Evolutionary conservation across 345 rosid genomes (phyloP).

Genomic region (Noccaea bulbosa): DNA sequence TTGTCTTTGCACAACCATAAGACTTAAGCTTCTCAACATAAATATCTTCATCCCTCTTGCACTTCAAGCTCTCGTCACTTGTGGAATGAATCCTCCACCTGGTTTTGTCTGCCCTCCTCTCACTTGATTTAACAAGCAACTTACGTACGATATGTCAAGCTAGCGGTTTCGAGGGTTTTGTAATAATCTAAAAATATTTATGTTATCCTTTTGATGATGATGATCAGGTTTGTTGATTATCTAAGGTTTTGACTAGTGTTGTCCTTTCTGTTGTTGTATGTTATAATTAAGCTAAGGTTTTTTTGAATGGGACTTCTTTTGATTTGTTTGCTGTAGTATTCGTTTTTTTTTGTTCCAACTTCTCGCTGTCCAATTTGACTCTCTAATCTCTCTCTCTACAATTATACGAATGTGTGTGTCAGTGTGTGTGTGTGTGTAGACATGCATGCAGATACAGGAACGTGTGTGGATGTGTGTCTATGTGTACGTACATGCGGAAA

Average conservation of each 20-base stretch:
- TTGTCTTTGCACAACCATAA: slow-evolving; percentile 78
- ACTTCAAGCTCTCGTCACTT: slow-evolving; percentile 70
- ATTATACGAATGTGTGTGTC: too few species aligned
- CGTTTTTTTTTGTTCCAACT: slow-evolving; percentile 15
- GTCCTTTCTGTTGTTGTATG: neutral
- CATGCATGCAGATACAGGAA: too few species aligned
- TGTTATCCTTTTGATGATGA: slow-evolving; percentile 18
- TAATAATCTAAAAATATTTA: slow-evolving; percentile 23
- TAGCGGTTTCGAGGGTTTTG: slow-evolving; percentile 14
- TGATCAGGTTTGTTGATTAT: slow-evolving; percentile 19
- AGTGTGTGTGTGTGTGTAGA: too few species aligned
- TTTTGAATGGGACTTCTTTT: slow-evolving; percentile 19
- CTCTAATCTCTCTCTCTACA: neutral
- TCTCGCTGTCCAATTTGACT: slow-evolving; percentile 26
- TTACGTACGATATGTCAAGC: slow-evolving; percentile 6
- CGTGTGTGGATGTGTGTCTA: neutral
- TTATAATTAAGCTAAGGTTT: slow-evolving; percentile 28
- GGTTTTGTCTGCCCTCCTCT: slow-evolving; percentile 71
- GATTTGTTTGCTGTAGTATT: slow-evolving; percentile 25
- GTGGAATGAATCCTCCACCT: slow-evolving; percentile 78
- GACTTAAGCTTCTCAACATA: slow-evolving; percentile 71
- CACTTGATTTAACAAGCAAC: slow-evolving; percentile 19
- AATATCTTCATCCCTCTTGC: slow-evolving; percentile 72
- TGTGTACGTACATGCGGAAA: slow-evolving; percentile 28
- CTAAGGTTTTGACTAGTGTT: slow-evolving; percentile 28